Conservation (phyloP, 140 eudicot genomes). For the Oenanthe javanica region DNA sequence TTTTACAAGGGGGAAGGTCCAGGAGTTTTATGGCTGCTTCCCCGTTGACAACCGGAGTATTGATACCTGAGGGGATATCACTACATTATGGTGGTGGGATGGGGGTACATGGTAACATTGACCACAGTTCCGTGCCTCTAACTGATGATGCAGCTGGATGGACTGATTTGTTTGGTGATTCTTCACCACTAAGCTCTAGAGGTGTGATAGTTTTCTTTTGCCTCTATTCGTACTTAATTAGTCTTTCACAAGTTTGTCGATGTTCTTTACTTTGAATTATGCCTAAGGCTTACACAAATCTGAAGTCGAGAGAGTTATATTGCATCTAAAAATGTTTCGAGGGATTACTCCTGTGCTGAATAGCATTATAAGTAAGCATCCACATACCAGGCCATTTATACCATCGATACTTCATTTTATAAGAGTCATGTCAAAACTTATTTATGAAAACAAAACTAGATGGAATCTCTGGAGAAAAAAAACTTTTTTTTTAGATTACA, state of each 20-base stretch:
- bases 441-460: neutral
- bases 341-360: neutral
- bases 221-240: neutral
- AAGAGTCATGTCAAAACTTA: neutral
- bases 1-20: conserved; percentile 35
- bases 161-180: conserved; percentile 44
- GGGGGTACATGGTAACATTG: conserved; percentile 16
- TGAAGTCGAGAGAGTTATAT: neutral
- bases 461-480: neutral
- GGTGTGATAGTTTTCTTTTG: conserved; percentile 47
- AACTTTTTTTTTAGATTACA: neutral
- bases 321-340: too few relatives aligned
- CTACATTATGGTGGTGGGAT: conserved; percentile 30
- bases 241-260: neutral
- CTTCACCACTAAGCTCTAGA: conserved; percentile 42
- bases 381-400: neutral
- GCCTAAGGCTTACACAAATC: neutral
- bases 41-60: conserved; percentile 57
- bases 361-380: neutral
- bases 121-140: conserved; percentile 17
- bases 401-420: neutral
- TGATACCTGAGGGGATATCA: conserved; percentile 53
- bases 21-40: conserved; percentile 37
- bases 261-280: neutral
- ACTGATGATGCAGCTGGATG: conserved; percentile 29